A percentile compares a stretch with the other conserved stretches of the same genome.
phyloP scores from a whole-genome alignment of 2,329 filamentous ascomycete genomes.

The Verticillium zaregamsianum region DNA sequence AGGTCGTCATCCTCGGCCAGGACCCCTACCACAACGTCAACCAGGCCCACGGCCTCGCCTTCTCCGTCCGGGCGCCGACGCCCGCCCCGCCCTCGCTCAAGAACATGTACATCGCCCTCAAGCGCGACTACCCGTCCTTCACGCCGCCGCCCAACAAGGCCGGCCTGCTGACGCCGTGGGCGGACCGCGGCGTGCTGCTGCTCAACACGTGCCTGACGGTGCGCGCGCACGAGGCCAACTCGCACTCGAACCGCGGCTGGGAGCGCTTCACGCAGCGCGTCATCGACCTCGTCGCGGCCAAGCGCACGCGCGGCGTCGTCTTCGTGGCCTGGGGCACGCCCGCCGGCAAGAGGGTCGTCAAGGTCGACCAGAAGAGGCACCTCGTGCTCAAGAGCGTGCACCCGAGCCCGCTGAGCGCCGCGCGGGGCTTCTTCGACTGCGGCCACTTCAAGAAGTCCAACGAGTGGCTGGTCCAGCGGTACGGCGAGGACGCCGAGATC shows the following conservation, averaged over 20 bases:
- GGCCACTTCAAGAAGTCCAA: constrained; percentile 79
- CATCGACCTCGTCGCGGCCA: constrained; percentile 79
- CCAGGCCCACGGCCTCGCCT: constrained; percentile 94
- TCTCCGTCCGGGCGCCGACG: constrained; percentile 88
- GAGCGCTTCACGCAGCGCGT: constrained; percentile 88
- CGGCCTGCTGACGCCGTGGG: constrained; percentile 89
- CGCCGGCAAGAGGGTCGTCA: constrained; percentile 73
- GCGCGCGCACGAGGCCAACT: constrained; percentile 81
- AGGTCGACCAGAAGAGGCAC: constrained; percentile 70
- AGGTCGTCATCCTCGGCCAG: constrained; percentile 90
- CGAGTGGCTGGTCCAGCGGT: constrained; percentile 74
- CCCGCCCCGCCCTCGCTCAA: constrained; percentile 82
- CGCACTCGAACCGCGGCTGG: constrained; percentile 84
- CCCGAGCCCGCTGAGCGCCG: constrained; percentile 87
- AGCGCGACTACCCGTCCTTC: constrained; percentile 84
- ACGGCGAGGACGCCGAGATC: constrained; percentile 76
- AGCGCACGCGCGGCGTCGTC: constrained; percentile 76
- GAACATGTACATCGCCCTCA: constrained; percentile 89
- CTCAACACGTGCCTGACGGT: constrained; percentile 96
- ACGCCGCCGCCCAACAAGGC: constrained; percentile 68
- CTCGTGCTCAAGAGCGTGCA: constrained; percentile 83
- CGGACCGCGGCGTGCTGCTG: constrained; percentile 85
- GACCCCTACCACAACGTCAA: constrained; percentile 96
- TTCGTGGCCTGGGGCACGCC: constrained; percentile 93
- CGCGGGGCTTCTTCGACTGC: constrained; percentile 77